phyloP scores from a whole-genome alignment of 805 yeast species.

The Hanseniaspora taiwanica region DNA sequence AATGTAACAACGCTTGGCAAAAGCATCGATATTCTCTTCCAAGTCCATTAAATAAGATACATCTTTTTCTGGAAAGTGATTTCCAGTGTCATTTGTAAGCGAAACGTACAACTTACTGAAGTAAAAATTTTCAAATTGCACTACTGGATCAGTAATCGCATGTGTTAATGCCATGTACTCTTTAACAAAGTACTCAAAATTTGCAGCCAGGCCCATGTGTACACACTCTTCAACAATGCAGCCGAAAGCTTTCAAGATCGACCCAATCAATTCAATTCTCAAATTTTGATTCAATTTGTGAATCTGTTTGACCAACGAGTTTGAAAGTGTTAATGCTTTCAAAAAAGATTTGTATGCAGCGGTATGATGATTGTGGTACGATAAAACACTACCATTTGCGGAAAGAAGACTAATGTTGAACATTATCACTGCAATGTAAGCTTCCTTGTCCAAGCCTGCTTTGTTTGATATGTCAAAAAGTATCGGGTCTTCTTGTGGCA shows the following conservation, averaged over 20 bases:
- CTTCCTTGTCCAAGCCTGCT: slow-evolving; percentile 9
- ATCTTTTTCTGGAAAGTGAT: neutral
- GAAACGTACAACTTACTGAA: neutral
- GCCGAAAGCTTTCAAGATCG: slow-evolving; percentile 28
- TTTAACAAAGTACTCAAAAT: slow-evolving; percentile 38
- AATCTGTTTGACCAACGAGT: slow-evolving; percentile 36
- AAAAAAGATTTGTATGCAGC: slow-evolving; percentile 28
- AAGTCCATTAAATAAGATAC: neutral
- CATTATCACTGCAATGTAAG: slow-evolving; percentile 17
- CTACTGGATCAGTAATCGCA: slow-evolving; percentile 17
- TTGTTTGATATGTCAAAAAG: slow-evolving; percentile 16
- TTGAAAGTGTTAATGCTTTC: slow-evolving; percentile 36
- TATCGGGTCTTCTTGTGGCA: slow-evolving; percentile 11
- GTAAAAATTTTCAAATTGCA: slow-evolving; percentile 9
- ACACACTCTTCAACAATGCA: slow-evolving; percentile 27
- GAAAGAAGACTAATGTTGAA: slow-evolving; percentile 15
- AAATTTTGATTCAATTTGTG: slow-evolving; percentile 16
- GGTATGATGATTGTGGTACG: slow-evolving; percentile 8
- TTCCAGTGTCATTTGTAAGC: neutral
- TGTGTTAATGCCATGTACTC: slow-evolving; percentile 34
- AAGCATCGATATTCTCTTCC: neutral
- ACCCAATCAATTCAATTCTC: slow-evolving; percentile 26
- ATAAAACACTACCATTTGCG: slow-evolving; percentile 14
- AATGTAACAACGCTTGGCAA: neutral
- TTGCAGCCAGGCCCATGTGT: slow-evolving; percentile 44